Percentiles rank a stretch among this genome's conserved stretches.
phyloP scores from a whole-genome alignment of 306 rosid genomes.

The Myrica gale region DNA sequence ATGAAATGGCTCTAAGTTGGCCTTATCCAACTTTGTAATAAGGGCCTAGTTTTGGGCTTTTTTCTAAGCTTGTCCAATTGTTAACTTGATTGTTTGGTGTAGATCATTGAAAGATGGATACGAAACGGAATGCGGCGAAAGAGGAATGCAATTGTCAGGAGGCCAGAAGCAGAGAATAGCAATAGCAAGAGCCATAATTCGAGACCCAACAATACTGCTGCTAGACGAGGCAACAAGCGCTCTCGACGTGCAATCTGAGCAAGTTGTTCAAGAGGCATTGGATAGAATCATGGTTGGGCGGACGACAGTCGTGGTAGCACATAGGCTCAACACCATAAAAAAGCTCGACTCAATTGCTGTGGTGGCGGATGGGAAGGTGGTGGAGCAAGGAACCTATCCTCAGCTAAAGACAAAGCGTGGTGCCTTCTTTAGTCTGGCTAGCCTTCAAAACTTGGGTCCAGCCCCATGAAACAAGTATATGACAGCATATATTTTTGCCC shows the following conservation, averaged over 20 bases:
- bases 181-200: constrained; percentile 86
- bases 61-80: no score
- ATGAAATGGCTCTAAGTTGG: no score
- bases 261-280: constrained; percentile 84
- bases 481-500: no score
- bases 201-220: constrained; percentile 70
- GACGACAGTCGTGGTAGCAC: constrained; percentile 89
- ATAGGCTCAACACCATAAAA: constrained; percentile 83
- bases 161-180: constrained; percentile 96
- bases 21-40: no score
- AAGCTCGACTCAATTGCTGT: constrained; percentile 75
- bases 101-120: constrained; percentile 87
- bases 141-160: constrained; percentile 94
- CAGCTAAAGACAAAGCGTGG: constrained; percentile 70
- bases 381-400: constrained; percentile 78
- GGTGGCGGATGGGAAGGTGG: constrained; percentile 75
- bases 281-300: constrained; percentile 84
- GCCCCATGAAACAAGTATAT: neutral
- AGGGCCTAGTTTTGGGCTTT: no score
- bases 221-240: constrained; percentile 97
- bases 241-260: constrained; percentile 83
- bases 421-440: constrained; percentile 79
- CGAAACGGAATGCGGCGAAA: constrained; percentile 87
- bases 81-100: constrained; percentile 8
- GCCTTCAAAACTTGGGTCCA: constrained; percentile 43